Percentiles rank a stretch among this genome's conserved stretches.
Conservation (phyloP, 345 rosid genomes). For the Linum trigynum region DNA sequence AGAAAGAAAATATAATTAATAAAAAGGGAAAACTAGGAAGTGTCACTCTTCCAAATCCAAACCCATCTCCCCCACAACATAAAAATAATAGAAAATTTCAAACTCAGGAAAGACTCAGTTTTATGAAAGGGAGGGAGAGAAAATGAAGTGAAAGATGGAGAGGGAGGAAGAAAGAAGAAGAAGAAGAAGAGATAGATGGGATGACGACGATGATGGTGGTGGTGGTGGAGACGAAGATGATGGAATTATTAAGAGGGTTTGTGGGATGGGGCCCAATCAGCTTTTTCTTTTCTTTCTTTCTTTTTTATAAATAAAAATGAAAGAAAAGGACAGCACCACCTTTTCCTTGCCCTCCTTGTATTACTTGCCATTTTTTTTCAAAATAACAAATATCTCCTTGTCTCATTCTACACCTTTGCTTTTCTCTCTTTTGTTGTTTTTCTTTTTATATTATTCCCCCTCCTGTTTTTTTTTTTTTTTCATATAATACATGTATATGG, state of each 20-base stretch:
- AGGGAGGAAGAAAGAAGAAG: conserved; percentile 13
- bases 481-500: background rate
- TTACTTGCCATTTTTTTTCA: conserved; percentile 6
- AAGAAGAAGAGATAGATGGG: conserved; percentile 17
- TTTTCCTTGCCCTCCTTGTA: too few species aligned
- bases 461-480: background rate
- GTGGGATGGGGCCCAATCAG: conserved; percentile 17
- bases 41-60: conserved; percentile 48
- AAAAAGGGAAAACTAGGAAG: conserved; percentile 60
- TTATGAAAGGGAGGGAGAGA: too few species aligned
- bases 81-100: too few species aligned
- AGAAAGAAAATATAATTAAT: too few species aligned
- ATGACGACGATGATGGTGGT: conserved; percentile 24
- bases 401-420: conserved; percentile 18
- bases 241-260: background rate
- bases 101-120: too few species aligned
- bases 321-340: too few species aligned
- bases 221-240: background rate
- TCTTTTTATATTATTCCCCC: background rate
- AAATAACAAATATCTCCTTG: conserved; percentile 41
- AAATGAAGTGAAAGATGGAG: background rate
- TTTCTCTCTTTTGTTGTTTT: conserved; percentile 3
- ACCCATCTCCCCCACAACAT: background rate
- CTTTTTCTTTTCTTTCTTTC: too few species aligned
- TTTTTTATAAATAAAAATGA: too few species aligned